Evolutionary conservation across 2,329 filamentous ascomycete species (phyloP).

Genomic region (Penicillium freii): DNA sequence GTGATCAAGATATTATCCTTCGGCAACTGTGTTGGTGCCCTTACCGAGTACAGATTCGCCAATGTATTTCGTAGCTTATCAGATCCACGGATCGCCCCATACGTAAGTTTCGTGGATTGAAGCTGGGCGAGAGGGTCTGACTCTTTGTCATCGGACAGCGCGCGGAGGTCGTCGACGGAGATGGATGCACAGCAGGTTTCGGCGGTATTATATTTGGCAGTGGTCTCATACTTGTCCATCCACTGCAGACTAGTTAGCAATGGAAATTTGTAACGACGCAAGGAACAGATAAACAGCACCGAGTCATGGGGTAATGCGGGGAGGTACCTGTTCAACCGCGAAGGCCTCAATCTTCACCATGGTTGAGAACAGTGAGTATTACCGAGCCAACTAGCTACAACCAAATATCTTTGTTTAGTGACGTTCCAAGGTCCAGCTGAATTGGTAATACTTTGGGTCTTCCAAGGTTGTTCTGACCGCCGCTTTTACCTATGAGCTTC

Average conservation of each 20-base stretch:
- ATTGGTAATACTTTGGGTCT: neutral
- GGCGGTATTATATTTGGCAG: slow-evolving; percentile 56
- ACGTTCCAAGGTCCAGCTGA: neutral
- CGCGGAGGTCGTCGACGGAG: slow-evolving; percentile 53
- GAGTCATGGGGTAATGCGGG: slow-evolving; percentile 30
- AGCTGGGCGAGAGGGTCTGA: slow-evolving; percentile 44
- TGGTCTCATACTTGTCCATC: slow-evolving; percentile 56
- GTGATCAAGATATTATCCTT: slow-evolving; percentile 71
- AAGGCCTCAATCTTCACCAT: slow-evolving; percentile 46
- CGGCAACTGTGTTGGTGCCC: slow-evolving; percentile 48
- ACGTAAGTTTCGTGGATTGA: slow-evolving; percentile 61
- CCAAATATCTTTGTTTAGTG: neutral
- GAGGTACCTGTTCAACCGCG: slow-evolving; percentile 64
- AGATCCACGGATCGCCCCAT: slow-evolving; percentile 71
- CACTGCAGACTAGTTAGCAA: slow-evolving; percentile 41
- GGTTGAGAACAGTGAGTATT: neutral
- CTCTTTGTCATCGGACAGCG: slow-evolving; percentile 54
- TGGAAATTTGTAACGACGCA: neutral
- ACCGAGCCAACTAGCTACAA: neutral
- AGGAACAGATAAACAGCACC: neutral
- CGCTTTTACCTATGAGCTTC: neutral
- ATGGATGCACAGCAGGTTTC: slow-evolving; percentile 59
- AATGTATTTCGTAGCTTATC: slow-evolving; percentile 62
- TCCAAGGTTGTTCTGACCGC: neutral
- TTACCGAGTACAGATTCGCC: slow-evolving; percentile 62